phyloP scores from a whole-genome alignment of 1,139 yeast genomes.

The Barnettozyma hawaiiensis region DNA sequence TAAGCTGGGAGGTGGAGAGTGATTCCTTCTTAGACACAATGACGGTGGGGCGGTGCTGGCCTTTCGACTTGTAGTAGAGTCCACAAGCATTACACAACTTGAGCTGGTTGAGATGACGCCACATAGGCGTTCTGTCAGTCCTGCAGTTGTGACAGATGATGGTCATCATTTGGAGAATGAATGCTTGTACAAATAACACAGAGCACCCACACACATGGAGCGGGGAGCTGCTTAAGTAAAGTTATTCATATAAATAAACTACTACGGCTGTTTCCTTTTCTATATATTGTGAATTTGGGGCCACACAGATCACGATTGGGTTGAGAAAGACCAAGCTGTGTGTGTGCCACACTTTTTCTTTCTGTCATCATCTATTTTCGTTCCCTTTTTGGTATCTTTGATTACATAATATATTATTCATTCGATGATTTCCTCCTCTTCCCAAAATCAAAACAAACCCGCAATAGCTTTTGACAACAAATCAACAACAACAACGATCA shows the following conservation, averaged over 20 bases:
- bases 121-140: conserved; percentile 76
- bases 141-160: conserved; percentile 52
- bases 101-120: conserved; percentile 55
- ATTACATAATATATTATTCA: neutral
- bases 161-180: too few relatives aligned
- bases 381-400: too few relatives aligned
- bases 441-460: neutral
- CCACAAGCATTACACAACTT: conserved; percentile 90
- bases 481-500: too few relatives aligned
- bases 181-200: neutral
- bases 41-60: conserved; percentile 67
- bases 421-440: too few relatives aligned
- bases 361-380: too few relatives aligned
- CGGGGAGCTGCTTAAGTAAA: neutral
- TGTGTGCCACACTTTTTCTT: too few relatives aligned
- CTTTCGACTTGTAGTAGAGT: conserved; percentile 68
- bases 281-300: conserved; percentile 1
- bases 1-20: conserved; percentile 16
- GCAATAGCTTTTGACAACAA: too few relatives aligned
- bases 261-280: neutral
- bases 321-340: too few relatives aligned
- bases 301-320: conserved; percentile 4
- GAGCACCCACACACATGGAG: too few relatives aligned
- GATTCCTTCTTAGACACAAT: conserved; percentile 36
- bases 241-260: neutral